Percentiles rank a stretch among this genome's conserved stretches.
These are phyloP conservation scores for Cyphellophora europaea DNA, from an alignment of 2,329 filamentous ascomycete genomes.

Conservation along the genomic window DNA sequence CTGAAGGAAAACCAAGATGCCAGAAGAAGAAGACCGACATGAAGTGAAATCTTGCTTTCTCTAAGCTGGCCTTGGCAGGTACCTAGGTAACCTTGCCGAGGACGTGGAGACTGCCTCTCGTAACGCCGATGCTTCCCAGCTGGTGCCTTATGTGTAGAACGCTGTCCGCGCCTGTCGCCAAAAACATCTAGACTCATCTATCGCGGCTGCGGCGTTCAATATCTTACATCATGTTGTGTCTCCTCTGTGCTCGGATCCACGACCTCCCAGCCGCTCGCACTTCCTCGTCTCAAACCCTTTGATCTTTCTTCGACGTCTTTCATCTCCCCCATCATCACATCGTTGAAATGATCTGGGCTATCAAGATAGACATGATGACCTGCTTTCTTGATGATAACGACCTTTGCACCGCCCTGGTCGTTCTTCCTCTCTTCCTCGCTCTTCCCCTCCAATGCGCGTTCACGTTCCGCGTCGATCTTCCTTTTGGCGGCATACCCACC, in stretches of 20 bases:
- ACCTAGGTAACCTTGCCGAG: too few relatives aligned
- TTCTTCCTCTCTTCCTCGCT: conserved; percentile 57
- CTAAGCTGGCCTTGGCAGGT: too few relatives aligned
- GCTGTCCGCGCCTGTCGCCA: too few relatives aligned
- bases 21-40: too few relatives aligned
- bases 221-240: not conserved
- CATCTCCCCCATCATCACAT: conserved; percentile 57
- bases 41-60: too few relatives aligned
- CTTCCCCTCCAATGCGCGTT: conserved; percentile 50
- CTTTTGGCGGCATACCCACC: conserved; percentile 74
- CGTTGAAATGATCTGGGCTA: conserved; percentile 61
- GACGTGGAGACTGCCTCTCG: too few relatives aligned
- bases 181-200: too few relatives aligned
- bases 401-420: conserved; percentile 75
- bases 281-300: conserved; percentile 10
- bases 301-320: conserved; percentile 44
- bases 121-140: too few relatives aligned
- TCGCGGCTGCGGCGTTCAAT: too few relatives aligned
- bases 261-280: conserved; percentile 3
- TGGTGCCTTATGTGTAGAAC: too few relatives aligned
- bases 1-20: too few relatives aligned
- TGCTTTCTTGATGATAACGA: conserved; percentile 64
- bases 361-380: conserved; percentile 67
- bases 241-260: conserved; percentile 1
- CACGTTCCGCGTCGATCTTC: conserved; percentile 62